Conservation (phyloP, 495 filamentous ascomycete genomes). For the Immersiella caudata region DNA sequence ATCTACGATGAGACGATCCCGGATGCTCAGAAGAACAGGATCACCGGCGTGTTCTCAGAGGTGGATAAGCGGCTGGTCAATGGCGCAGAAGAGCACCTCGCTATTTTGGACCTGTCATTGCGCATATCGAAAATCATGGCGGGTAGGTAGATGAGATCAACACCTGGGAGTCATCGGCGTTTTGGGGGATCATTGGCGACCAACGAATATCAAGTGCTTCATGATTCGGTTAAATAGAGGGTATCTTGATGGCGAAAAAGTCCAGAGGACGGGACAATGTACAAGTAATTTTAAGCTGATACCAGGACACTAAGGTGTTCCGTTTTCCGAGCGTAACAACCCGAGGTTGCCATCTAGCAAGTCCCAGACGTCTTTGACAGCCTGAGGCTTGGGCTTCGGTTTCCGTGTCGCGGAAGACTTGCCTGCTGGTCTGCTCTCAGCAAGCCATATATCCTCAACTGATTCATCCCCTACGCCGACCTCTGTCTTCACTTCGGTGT, state of each 20-base stretch:
- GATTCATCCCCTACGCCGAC: constrained; percentile 9
- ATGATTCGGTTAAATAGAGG: not conserved
- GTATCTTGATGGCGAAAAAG: constrained; percentile 3
- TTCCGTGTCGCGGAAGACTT: constrained; percentile 29
- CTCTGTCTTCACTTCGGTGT: constrained; percentile 23
- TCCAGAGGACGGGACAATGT: not conserved
- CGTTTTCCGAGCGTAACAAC: constrained; percentile 36
- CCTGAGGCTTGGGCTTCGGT: constrained; percentile 29
- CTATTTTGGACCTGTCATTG: constrained; percentile 80
- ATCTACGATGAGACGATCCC: constrained; percentile 82
- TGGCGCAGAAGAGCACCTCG: constrained; percentile 94
- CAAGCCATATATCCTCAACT: constrained; percentile 39
- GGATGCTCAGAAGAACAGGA: constrained; percentile 86
- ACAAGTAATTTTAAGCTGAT: constrained; percentile 11
- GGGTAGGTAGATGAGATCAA: constrained; percentile 32
- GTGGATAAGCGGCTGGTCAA: constrained; percentile 94
- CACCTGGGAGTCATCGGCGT: not conserved
- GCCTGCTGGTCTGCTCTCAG: constrained; percentile 33
- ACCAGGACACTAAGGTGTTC: constrained; percentile 10
- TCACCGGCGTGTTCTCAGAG: constrained; percentile 87
- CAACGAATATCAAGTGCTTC: not conserved
- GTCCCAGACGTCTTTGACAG: constrained; percentile 44
- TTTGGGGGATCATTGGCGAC: not conserved
- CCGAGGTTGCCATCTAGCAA: constrained; percentile 50
- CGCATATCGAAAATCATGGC: constrained; percentile 77